phyloP scores from a whole-genome alignment of 805 yeast genomes.

The Cyberlindnera suaveolens region DNA sequence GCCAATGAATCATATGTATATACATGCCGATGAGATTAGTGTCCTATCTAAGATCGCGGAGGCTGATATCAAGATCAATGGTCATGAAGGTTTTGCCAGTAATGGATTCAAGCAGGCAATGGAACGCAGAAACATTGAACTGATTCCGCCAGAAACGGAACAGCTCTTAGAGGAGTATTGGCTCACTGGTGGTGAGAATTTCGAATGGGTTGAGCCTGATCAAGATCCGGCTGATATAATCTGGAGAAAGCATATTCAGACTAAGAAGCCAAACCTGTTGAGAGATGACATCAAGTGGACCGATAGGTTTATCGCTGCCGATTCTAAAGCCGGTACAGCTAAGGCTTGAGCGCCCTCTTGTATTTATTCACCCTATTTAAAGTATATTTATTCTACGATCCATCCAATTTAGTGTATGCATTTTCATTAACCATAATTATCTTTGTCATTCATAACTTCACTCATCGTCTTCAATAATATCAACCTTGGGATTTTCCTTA shows the following conservation, averaged over 20 bases:
- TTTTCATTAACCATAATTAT: background rate
- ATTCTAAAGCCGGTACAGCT: background rate
- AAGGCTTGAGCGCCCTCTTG: background rate
- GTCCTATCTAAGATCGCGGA: conserved; percentile 62
- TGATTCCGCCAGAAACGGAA: conserved; percentile 53
- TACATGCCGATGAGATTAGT: conserved; percentile 60
- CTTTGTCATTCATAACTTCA: background rate
- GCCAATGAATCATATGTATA: conserved; percentile 55
- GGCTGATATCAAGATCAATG: conserved; percentile 37
- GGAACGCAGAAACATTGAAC: conserved; percentile 5
- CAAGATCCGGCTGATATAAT: conserved; percentile 74
- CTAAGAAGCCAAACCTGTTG: conserved; percentile 11
- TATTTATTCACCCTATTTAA: conserved; percentile 1
- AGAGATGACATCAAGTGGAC: conserved; percentile 17
- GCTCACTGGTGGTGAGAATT: conserved; percentile 82
- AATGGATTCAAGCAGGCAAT: conserved; percentile 10
- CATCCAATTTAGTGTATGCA: background rate
- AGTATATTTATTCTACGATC: conserved; percentile 1
- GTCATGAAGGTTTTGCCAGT: conserved; percentile 16
- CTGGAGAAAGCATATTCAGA: conserved; percentile 13
- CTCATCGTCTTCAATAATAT: conserved; percentile 10
- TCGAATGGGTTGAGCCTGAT: conserved; percentile 87
- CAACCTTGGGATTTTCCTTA: conserved; percentile 4
- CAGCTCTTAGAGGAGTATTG: conserved; percentile 73
- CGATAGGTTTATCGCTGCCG: conserved; percentile 12